Base-by-base conservation (phyloP, 306 rosid species). In the Betula pendula region DNA sequence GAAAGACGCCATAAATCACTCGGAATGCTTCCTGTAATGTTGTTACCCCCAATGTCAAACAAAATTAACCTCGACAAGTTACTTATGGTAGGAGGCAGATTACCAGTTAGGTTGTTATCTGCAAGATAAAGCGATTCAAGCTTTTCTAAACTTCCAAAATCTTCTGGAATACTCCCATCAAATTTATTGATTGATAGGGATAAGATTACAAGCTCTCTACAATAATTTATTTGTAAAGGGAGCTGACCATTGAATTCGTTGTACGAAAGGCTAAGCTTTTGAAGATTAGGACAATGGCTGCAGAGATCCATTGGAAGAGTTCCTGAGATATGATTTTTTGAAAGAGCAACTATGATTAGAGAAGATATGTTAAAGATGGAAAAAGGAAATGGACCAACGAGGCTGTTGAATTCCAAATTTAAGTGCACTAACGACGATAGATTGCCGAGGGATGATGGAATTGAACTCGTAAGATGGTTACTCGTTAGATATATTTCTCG, bases 181-280 rank as follows among this genome's bases (percentile, higher is more conserved):
- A 62, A 62, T 19, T 62, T 29, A 7, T 62, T 62, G 68, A 2
- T 0, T 31, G 68, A 31, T 0, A 62, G 44, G 4, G 68, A 15
- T 33, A 62, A 31, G 0, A 0, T 0, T 2, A 5, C 15, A 62
- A 62, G 12, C 43, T 62, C 22, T 62, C 6, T 16, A 31, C 68
- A 62, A 1, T 29, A 5, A 62, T 31, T 62, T 10, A 62, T 14
- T 8, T 31, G 43, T 8, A 43, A 62, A 17, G 68, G n/a, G 22
- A 62, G 40, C 5, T 15, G 3, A 31, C 68, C 22, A 4, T 12
- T 31, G 1, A 60, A 60, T 31, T 60, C n/a, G 0, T 60, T 60
- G 1, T 0, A 0, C 1, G 68, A 15, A 16, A 60, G 3, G 16
- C 2, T 2, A 3, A 60, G 13, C 10, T 2, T 13, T 62, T 1